phyloP scores from a whole-genome alignment of 805 yeast species.

The Ogataea dorogensis region DNA sequence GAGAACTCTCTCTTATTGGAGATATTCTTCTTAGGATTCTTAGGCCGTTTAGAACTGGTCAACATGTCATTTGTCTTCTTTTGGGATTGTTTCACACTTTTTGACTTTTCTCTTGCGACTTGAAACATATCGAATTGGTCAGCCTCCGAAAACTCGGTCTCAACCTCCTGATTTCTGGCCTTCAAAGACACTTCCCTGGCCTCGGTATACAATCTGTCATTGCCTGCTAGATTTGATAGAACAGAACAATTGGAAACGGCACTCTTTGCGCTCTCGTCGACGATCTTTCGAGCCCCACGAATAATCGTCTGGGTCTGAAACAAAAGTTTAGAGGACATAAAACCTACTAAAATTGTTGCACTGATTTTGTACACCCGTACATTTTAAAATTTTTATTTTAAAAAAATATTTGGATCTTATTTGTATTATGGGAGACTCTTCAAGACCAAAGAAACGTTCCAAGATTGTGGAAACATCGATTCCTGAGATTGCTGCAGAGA shows the following conservation, averaged over 20 bases:
- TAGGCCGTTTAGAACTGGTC: slow-evolving; percentile 22
- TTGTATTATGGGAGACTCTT: slow-evolving; percentile 28
- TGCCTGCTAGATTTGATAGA: slow-evolving; percentile 22
- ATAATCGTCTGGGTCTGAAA: slow-evolving; percentile 28
- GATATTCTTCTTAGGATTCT: slow-evolving; percentile 13
- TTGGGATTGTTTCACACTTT: slow-evolving; percentile 21
- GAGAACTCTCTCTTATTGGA: slow-evolving; percentile 25
- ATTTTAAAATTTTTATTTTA: slow-evolving; percentile 4
- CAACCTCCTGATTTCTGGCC: slow-evolving; percentile 12
- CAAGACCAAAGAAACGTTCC: slow-evolving; percentile 49
- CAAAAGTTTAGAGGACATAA: slow-evolving; percentile 27
- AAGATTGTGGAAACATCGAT: slow-evolving; percentile 48
- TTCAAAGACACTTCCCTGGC: slow-evolving; percentile 27
- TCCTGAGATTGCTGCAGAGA: slow-evolving; percentile 66
- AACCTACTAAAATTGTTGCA: neutral
- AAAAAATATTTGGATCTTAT: slow-evolving; percentile 2
- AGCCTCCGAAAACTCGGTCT: slow-evolving; percentile 6
- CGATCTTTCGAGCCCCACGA: slow-evolving; percentile 30
- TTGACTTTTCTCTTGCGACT: slow-evolving; percentile 34
- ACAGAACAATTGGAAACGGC: slow-evolving; percentile 22
- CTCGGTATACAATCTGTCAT: slow-evolving; percentile 28
- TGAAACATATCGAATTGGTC: slow-evolving; percentile 33
- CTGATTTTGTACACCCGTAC: slow-evolving; percentile 2
- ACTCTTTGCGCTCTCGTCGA: slow-evolving; percentile 20
- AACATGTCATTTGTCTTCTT: slow-evolving; percentile 15